phyloP scores from a whole-genome alignment of 768 basidiomycete species.

The Rhizopogon rudus region DNA sequence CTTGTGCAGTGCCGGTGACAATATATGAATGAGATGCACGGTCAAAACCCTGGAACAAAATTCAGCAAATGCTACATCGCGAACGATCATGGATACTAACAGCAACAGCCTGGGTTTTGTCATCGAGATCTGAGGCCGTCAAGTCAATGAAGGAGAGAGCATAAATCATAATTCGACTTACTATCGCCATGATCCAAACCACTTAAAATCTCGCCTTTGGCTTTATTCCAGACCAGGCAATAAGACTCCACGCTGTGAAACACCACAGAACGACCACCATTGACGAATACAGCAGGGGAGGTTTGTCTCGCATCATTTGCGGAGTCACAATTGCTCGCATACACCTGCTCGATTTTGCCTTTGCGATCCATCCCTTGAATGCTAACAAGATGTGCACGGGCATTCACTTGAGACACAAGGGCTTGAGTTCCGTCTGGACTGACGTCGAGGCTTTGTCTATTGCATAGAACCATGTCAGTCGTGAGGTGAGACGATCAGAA shows the following conservation, averaged over 20 bases:
- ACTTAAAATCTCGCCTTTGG: constrained; percentile 47
- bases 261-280: constrained; percentile 46
- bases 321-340: constrained; percentile 34
- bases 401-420: constrained; percentile 48
- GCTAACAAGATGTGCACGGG: constrained; percentile 45
- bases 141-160: constrained; percentile 2
- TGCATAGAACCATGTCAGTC: constrained; percentile 8
- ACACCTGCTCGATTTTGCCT: constrained; percentile 50
- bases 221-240: constrained; percentile 59
- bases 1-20: constrained; percentile 53
- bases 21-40: constrained; percentile 34
- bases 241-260: constrained; percentile 53
- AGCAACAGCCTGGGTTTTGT: constrained; percentile 28
- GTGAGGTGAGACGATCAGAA: neutral
- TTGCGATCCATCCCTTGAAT: constrained; percentile 45
- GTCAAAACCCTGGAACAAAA: constrained; percentile 38
- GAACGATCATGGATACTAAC: constrained; percentile 17
- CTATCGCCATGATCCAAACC: constrained; percentile 59
- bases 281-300: constrained; percentile 52
- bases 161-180: constrained; percentile 21
- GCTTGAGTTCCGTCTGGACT: constrained; percentile 44
- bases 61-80: constrained; percentile 21
- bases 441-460: constrained; percentile 51
- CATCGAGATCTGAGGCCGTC: constrained; percentile 18
- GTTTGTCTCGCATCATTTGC: constrained; percentile 24